Conservation (phyloP, 108 stramenopile genomes). For the Cyclotella distinguenda region DNA sequence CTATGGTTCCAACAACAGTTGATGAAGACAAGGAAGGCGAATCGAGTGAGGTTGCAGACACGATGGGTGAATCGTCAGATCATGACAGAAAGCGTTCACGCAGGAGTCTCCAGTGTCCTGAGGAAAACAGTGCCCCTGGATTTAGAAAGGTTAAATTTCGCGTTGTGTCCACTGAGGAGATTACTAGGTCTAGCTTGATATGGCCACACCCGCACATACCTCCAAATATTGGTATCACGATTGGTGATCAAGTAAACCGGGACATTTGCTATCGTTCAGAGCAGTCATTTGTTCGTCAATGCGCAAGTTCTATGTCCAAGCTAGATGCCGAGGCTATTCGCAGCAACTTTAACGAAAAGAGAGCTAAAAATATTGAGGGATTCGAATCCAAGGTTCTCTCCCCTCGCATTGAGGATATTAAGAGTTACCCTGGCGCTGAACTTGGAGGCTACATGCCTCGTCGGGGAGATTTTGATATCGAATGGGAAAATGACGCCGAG, state of each 20-base stretch:
- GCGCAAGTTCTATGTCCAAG: conserved; percentile 32
- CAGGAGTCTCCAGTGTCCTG: conserved; percentile 10
- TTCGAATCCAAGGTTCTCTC: conserved; percentile 76
- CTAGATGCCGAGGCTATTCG: conserved; percentile 63
- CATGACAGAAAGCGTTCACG: conserved; percentile 31
- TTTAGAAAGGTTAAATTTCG: conserved; percentile 64
- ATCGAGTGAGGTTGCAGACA: conserved; percentile 15
- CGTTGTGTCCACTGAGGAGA: conserved; percentile 64
- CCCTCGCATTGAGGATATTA: conserved; percentile 70
- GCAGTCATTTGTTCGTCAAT: conserved; percentile 65
- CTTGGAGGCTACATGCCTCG: conserved; percentile 91
- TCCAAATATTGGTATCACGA: conserved; percentile 36
- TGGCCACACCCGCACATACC: conserved; percentile 79
- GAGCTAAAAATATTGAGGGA: conserved; percentile 52
- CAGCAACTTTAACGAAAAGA: conserved; percentile 69
- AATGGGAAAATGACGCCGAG: conserved; percentile 97
- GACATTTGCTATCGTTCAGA: conserved; percentile 78
- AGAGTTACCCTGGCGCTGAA: conserved; percentile 69
- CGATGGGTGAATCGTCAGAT: not conserved
- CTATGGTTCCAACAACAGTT: conserved; percentile 45
- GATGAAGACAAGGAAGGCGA: conserved; percentile 35
- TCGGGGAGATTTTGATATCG: conserved; percentile 95
- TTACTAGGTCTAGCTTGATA: conserved; percentile 52
- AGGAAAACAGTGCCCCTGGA: conserved; percentile 48
- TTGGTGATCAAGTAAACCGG: conserved; percentile 79